Evolutionary conservation across 1,284 basidiomycete genomes (phyloP), one percentile per base, ranked within the genome.

Genomic region (Thecaphora thlaspeos): DNA sequence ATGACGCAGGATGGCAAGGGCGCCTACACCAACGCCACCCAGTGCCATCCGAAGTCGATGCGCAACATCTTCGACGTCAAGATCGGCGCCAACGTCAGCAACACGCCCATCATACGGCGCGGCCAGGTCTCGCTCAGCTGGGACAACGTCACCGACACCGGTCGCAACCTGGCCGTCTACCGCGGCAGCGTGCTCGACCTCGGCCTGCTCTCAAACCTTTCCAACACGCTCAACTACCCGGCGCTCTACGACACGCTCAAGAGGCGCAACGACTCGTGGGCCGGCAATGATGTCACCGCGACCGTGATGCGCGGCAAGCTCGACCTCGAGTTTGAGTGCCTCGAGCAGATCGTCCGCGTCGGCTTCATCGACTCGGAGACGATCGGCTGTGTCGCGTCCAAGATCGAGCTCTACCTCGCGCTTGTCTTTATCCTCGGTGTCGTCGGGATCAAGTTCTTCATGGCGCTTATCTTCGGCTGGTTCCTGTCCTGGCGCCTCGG

Each of bases 381-480:
- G 51, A 92, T 97, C 61, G 94, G 94, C 28, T 99, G 94, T 74
- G 89, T 98, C 54, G 92, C 93, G 2, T 96, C 94, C 21, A 83
- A 89, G 58, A 87, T 96, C 58, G 92, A 97, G 39, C 87, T 98
- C 55, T 95, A 94, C 78, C 83, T 96, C 51, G 96, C 94, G 43
- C 86, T 97, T 69, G 85, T 94, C 67, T 95, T 97, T 84, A 98
- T 99, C 78, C 87, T 96, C 62, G 95, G 94, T 57, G 93, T 96
- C 55, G 94, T 98, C 51, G 83, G 85, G 50, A 93, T 96, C 80
- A 91, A 92, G 60, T 99, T 97, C 82, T 82, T 85, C 68, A 94
- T 98, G 91, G 94, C 95, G 39, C 89, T 97, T 70, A 83, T 91
- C 77, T 99, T 98, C 80, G 84, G 89, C 38, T 99, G 94, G 94